phyloP scores from a whole-genome alignment of 495 filamentous ascomycete species.

The Penicillium mononematosum region DNA sequence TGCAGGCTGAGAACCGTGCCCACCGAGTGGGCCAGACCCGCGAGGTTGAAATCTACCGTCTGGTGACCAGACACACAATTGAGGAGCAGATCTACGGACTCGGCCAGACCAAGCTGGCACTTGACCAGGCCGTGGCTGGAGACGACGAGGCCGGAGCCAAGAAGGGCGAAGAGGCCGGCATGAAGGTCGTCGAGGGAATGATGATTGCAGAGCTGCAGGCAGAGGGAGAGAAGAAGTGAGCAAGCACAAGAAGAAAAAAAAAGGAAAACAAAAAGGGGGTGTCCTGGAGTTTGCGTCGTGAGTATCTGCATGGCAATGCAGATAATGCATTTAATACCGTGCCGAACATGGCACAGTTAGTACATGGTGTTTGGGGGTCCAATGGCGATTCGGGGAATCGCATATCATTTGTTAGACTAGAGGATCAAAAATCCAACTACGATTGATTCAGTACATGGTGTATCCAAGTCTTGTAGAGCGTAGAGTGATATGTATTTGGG shows the following conservation, averaged over 20 bases:
- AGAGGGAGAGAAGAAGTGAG: slow-evolving; percentile 42
- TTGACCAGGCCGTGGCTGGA: slow-evolving; percentile 80
- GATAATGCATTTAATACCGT: slow-evolving; percentile 2
- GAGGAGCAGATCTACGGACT: slow-evolving; percentile 91
- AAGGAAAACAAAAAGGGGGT: background rate
- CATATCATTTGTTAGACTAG: slow-evolving; percentile 5
- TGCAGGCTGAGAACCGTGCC: slow-evolving; percentile 94
- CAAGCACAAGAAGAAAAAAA: slow-evolving; percentile 13
- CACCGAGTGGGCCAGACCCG: slow-evolving; percentile 89
- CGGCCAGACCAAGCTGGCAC: slow-evolving; percentile 86
- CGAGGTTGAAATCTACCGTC: slow-evolving; percentile 80
- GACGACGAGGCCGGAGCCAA: slow-evolving; percentile 50
- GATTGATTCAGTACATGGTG: background rate
- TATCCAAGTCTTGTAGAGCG: background rate
- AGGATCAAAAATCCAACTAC: slow-evolving; percentile 5
- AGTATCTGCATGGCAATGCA: slow-evolving; percentile 1
- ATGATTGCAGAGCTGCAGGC: slow-evolving; percentile 34
- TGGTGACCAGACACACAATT: slow-evolving; percentile 81
- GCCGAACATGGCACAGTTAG: slow-evolving; percentile 4
- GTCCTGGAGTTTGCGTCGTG: background rate
- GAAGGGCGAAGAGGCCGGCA: slow-evolving; percentile 56
- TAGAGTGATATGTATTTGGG: background rate
- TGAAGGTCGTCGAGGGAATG: slow-evolving; percentile 67
- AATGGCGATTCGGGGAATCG: slow-evolving; percentile 6
- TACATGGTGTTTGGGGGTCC: slow-evolving; percentile 9